These are phyloP conservation scores for Phytopythium helicoides DNA, from an alignment of 352 stramenopile genomes.

Conservation along the genomic window DNA sequence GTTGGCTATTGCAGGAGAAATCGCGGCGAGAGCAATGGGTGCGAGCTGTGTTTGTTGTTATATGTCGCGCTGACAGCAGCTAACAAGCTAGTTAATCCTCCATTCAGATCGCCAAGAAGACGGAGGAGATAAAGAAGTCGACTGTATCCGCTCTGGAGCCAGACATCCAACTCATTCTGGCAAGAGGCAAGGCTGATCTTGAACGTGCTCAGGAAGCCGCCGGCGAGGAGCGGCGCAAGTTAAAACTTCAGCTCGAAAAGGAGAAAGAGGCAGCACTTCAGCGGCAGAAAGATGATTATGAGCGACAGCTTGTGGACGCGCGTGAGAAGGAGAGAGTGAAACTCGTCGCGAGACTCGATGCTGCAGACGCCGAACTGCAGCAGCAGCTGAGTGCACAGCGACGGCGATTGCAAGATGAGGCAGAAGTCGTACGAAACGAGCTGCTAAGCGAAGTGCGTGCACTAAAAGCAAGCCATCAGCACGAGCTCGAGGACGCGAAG, in stretches of 20 bases:
- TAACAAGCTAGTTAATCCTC: slow-evolving; percentile 21
- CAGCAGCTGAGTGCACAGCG: slow-evolving; percentile 73
- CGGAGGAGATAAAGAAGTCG: slow-evolving; percentile 84
- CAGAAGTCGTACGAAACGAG: slow-evolving; percentile 57
- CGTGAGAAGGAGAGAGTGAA: slow-evolving; percentile 77
- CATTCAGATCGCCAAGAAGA: slow-evolving; percentile 75
- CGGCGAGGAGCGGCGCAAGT: slow-evolving; percentile 49
- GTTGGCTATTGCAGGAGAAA: slow-evolving; percentile 69
- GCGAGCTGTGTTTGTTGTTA: neutral
- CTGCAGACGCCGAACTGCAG: slow-evolving; percentile 73
- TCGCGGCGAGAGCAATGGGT: slow-evolving; percentile 68
- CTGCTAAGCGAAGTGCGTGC: slow-evolving; percentile 46
- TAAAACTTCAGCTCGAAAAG: slow-evolving; percentile 57
- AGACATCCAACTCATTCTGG: slow-evolving; percentile 78
- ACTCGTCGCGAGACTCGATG: slow-evolving; percentile 66
- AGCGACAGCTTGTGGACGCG: slow-evolving; percentile 64
- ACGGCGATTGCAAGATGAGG: slow-evolving; percentile 67
- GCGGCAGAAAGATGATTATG: slow-evolving; percentile 64
- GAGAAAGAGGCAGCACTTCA: slow-evolving; percentile 49
- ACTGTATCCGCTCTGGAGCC: slow-evolving; percentile 77
- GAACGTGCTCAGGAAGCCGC: slow-evolving; percentile 58
- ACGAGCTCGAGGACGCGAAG: slow-evolving; percentile 68
- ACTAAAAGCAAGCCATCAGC: slow-evolving; percentile 42
- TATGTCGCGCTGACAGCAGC: neutral
- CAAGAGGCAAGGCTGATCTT: slow-evolving; percentile 69